Evolutionary conservation across 257 asterid species (phyloP), one percentile per base, ranked within the genome.

Genomic region (Asclepias syriaca): DNA sequence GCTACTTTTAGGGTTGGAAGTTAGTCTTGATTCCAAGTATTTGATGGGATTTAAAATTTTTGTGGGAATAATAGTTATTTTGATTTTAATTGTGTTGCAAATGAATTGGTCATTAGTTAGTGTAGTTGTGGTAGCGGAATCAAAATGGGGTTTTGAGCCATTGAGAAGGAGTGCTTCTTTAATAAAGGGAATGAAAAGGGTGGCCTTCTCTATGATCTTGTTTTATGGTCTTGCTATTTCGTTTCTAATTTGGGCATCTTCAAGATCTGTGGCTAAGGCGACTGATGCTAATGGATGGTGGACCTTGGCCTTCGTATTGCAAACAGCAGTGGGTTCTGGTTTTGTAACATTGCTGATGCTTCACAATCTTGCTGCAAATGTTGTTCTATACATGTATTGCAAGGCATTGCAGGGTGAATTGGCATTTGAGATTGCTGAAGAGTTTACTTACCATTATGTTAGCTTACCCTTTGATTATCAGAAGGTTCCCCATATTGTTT

Each of bases 401-500:
- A 87, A 83, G 78, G 97, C 95, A 2, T 48, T 83, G 77, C 87
- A 75, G 12, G 97, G 98, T 24, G 99, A 95, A 83, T 71, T 92
- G 77, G 96, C 96, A 0, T 71, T 85, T 22, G 96, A 95, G 81
- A 92, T 92, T 46, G 96, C 92, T 0, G 94, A 88, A 77, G 99
- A 92, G 85, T 95, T 92, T 68, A 82, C 91, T 0, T 78, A 79
- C 10, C 95, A 88, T 79, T 95, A 92, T 75, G 80, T 92, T 8
- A 88, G 93, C 77, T 73, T 95, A 86, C 97, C 98, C 16, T 84
- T 82, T 45, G 98, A 88, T 79, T 89, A 81, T 73, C 91, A 87
- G 68, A 92, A 95, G 83, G 91, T 92, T 72, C 89, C 98, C 34
- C 97, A 86, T 77, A 90, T 95, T 80, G 94, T 88, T 70, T 88